Base-by-base conservation (phyloP, 176 grass and related monocot genomes). In the Oryza coarctata region DNA sequence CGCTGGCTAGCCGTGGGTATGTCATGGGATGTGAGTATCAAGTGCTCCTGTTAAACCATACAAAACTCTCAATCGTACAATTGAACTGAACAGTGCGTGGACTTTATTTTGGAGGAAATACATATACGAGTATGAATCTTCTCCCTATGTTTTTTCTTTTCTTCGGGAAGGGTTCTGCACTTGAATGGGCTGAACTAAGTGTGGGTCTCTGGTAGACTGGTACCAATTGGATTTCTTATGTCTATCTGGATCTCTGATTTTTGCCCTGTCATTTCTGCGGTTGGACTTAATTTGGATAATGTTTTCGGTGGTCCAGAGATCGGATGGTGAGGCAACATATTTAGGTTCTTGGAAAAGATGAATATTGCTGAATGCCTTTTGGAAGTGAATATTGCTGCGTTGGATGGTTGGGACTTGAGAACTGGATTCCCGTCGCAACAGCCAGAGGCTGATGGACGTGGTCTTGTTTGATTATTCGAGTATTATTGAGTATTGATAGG, bases 391-490 rank as follows among this genome's bases (percentile, higher is more conserved):
- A 52, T 32, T 1, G 64, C 70, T 15, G 43, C 40, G 65, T 58
- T 58, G 72, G 77, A 77, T 36, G 82, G 77, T 7, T 63, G 71
- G 27, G 65, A 64, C 55, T 28, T 2, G 55, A 26, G 77, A 85
- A 81, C 83, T 77, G 55, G 83, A 85, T 89, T 89, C 82, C 15
- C 40, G 55, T 70, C 25, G 26, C 82, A 76, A 25, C 87, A 47
- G 23, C 62, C 9, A 30, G 7, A 39, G 55, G 57, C 39, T 20
- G 27, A 23, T 20, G 83, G 50, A 52, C 7, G 63, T 55, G 57
- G 50, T n/a, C 68, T 61, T 31, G 28, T 79, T 76, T 38, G 33
- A 38, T 76, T 71, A 73, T 39, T 45, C 30, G 71, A 22, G 63
- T 52, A 2, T 12, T 12, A 25, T 9, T 25, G 40, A 73, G 27